Evolutionary conservation across 331 rosid species (phyloP).

Genomic region (Stylosanthes scabra): DNA sequence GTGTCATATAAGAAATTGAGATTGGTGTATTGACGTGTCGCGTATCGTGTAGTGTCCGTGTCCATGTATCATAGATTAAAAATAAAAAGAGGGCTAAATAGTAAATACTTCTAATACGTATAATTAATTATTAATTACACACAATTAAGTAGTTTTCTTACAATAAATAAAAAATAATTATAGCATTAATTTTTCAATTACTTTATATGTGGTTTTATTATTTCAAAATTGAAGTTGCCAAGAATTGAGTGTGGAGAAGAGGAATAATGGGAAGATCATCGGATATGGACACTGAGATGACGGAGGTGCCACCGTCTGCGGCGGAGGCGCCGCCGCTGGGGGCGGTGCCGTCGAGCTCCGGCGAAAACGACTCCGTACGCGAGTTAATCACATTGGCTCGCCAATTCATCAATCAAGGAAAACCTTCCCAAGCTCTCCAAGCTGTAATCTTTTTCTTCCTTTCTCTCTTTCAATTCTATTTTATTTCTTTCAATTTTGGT

Average conservation of each 20-base stretch:
- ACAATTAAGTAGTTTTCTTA: too few species aligned
- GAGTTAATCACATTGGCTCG: conserved; percentile 85
- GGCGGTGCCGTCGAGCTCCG: conserved; percentile 33
- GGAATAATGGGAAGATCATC: not conserved
- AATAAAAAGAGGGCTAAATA: too few species aligned
- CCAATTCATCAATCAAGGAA: conserved; percentile 79
- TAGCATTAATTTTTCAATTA: too few species aligned
- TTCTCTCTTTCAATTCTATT: not conserved
- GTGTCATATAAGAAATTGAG: too few species aligned
- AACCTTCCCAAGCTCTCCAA: conserved; percentile 91
- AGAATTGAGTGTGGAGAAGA: not conserved
- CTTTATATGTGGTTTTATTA: too few species aligned
- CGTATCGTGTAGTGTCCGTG: too few species aligned
- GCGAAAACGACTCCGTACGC: conserved; percentile 44
- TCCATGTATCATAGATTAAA: too few species aligned
- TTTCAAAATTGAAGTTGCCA: conserved; percentile 3
- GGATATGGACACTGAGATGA: conserved; percentile 51
- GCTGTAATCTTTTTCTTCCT: conserved; percentile 60
- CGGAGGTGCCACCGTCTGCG: conserved; percentile 44
- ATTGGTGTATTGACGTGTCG: too few species aligned
- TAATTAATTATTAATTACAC: too few species aligned
- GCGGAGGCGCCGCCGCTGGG: conserved; percentile 19
- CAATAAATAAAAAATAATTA: too few species aligned
- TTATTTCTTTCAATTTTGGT: not conserved
- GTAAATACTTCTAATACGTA: too few species aligned